phyloP scores from a whole-genome alignment of 768 basidiomycete species.

The Amanita muscaria region DNA sequence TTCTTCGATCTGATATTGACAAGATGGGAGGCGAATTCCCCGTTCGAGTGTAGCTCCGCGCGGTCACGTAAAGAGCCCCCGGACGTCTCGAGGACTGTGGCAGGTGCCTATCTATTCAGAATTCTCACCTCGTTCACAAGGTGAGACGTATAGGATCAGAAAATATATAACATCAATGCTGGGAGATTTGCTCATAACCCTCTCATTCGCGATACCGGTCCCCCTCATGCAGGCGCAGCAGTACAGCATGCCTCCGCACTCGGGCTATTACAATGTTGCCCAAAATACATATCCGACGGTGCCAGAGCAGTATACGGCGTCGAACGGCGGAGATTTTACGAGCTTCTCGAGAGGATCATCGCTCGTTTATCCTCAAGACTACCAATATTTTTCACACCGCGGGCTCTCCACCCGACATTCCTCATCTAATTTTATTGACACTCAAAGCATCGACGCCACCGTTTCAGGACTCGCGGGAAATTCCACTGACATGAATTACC shows the following conservation, averaged over 20 bases:
- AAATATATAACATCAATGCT: constrained; percentile 38
- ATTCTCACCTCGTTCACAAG: constrained; percentile 34
- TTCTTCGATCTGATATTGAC: constrained; percentile 23
- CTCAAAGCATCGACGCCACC: constrained; percentile 33
- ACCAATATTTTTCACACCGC: constrained; percentile 33
- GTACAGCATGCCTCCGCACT: constrained; percentile 20
- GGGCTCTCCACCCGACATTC: constrained; percentile 16
- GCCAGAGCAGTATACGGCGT: constrained; percentile 5
- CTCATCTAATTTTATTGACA: background rate
- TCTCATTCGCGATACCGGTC: constrained; percentile 18
- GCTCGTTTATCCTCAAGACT: constrained; percentile 33
- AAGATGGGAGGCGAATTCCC: constrained; percentile 27
- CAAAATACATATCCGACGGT: constrained; percentile 11
- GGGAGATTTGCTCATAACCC: constrained; percentile 25
- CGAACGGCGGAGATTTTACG: constrained; percentile 10
- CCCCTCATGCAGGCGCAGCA: constrained; percentile 31
- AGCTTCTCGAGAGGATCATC: constrained; percentile 48
- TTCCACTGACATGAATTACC: constrained; percentile 20
- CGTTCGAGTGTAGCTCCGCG: constrained; percentile 34
- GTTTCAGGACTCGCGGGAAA: constrained; percentile 34
- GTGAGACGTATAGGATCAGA: constrained; percentile 32
- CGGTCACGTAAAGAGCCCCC: constrained; percentile 34
- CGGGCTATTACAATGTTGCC: constrained; percentile 21
- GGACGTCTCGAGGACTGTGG: constrained; percentile 33
- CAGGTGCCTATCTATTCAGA: constrained; percentile 37